Base-by-base conservation (phyloP, 2,329 filamentous ascomycete genomes). In the Dryadomyces quercivorus region DNA sequence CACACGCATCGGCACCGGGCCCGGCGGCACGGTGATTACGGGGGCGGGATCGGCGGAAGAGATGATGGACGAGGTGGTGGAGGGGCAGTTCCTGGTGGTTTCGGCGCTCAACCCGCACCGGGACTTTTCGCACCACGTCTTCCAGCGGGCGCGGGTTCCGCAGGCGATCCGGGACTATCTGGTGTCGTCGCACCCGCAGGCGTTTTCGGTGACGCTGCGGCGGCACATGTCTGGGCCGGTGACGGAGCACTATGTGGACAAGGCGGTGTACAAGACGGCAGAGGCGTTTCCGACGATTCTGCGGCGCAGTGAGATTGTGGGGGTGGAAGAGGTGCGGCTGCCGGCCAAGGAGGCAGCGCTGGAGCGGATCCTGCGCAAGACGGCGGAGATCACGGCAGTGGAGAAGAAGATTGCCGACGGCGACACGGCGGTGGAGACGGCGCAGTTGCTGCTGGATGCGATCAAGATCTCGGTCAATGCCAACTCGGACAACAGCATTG, bases 271-370 rank as follows among this genome's bases (percentile, higher is more conserved):
- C 66, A 86, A 82, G 0, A 92, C 90, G 0, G 84, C 84, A 0
- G 91, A 96, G 62, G 70, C 84, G 0, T 97, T 97, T 71, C 93
- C 92, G 1, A 96, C 91, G 1, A 94, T 97, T 50, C 72, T 96
- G 26, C 81, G 89, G 36, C 81, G 91, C 54, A 95, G 88, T 61
- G 91, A 96, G 69, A 86, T 97, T 57, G 71, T 94, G 15, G 74
- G 80, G 7, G 75, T 79, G 1, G 78, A 84, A 18, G 83, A 85
- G 50, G 67, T 89, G 18, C 76, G 76, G 12, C 74, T 96, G 26
- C 79, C 78, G 36, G 83, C 91, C 7, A 75, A 93, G 56, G 86
- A 96, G 68, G 91, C 89, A n/a, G 92, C 86, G 0, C 75, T 97
- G 57, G 92, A 97, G 66, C 84, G 92, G 16, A 92, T 93, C 36